These are phyloP conservation scores for Fragaria ananassa DNA, from an alignment of 306 rosid genomes.

Conservation along the genomic window DNA sequence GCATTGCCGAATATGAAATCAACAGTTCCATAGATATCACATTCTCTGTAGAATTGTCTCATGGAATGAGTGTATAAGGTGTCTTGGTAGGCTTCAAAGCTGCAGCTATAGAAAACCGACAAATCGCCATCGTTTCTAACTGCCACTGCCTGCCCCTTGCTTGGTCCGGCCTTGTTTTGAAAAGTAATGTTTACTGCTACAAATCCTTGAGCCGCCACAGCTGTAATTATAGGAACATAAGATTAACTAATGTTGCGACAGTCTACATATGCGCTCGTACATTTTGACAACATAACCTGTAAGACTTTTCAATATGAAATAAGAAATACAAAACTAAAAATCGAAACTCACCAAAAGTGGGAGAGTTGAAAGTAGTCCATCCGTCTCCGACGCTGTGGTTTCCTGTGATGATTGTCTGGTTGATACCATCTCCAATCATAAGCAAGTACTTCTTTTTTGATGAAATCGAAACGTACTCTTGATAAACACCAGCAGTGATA, in stretches of 20 bases:
- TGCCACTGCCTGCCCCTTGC: constrained; percentile 43
- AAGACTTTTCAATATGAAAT: neutral
- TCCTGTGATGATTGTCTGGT: constrained; percentile 39
- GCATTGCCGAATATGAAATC: constrained; percentile 49
- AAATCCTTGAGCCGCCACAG: constrained; percentile 34
- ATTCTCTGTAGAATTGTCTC: constrained; percentile 43
- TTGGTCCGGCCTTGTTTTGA: constrained; percentile 42
- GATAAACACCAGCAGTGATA: constrained; percentile 36
- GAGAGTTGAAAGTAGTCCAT: constrained; percentile 36
- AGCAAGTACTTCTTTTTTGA: constrained; percentile 36
- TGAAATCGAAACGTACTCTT: constrained; percentile 31
- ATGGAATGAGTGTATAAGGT: constrained; percentile 43
- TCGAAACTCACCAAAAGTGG: constrained; percentile 24
- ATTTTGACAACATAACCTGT: neutral
- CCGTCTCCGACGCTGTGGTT: constrained; percentile 34
- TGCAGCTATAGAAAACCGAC: constrained; percentile 37
- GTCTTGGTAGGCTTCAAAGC: constrained; percentile 47
- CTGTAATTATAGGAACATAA: constrained; percentile 13
- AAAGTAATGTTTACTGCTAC: constrained; percentile 33
- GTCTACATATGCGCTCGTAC: neutral
- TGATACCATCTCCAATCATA: constrained; percentile 47
- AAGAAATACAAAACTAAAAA: neutral
- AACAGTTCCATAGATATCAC: constrained; percentile 45
- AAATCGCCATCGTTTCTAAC: constrained; percentile 33
- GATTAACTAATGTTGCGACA: neutral